A percentile compares a stretch with the other conserved stretches of the same genome.
Evolutionary conservation across 108 stramenopile genomes (phyloP).

Genomic region (Cylindrotheca closterium): DNA sequence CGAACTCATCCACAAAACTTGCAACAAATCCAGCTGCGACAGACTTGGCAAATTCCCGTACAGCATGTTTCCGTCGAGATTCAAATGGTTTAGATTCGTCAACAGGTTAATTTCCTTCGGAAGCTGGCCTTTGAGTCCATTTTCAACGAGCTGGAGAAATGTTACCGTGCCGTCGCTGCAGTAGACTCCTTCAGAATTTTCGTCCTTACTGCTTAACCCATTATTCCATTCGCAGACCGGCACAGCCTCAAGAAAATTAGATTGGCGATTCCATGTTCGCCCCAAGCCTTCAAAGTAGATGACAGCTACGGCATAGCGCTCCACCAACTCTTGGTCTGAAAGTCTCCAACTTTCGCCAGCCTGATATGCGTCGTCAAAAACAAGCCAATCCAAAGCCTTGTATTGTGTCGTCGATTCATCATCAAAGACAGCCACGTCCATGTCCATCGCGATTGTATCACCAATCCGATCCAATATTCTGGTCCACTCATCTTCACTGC

Average conservation of each 20-base stretch:
- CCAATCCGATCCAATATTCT: not conserved
- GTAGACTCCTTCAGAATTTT: not conserved
- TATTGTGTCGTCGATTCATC: not conserved
- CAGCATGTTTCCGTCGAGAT: slow-evolving; percentile 9
- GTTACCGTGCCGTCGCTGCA: not conserved
- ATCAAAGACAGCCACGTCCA: not conserved
- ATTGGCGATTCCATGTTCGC: not conserved
- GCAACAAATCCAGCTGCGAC: not conserved
- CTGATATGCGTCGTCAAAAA: not conserved
- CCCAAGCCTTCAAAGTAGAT: not conserved
- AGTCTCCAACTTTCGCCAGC: not conserved
- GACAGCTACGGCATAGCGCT: not conserved
- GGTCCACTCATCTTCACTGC: not conserved
- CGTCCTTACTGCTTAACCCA: not conserved
- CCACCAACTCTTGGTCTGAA: not conserved
- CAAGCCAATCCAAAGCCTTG: not conserved
- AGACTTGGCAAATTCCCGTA: slow-evolving; percentile 11
- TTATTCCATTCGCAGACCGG: slow-evolving; percentile 9
- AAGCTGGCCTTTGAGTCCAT: slow-evolving; percentile 16
- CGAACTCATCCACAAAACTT: not conserved
- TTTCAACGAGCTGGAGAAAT: not conserved
- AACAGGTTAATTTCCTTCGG: slow-evolving; percentile 47
- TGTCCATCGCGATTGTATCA: not conserved
- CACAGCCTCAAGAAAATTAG: not conserved
- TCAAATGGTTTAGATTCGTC: slow-evolving; percentile 32